These are phyloP conservation scores for Podila clonocystis DNA, from an alignment of 192 early-diverging fungal genomes.

Conservation along the genomic window DNA sequence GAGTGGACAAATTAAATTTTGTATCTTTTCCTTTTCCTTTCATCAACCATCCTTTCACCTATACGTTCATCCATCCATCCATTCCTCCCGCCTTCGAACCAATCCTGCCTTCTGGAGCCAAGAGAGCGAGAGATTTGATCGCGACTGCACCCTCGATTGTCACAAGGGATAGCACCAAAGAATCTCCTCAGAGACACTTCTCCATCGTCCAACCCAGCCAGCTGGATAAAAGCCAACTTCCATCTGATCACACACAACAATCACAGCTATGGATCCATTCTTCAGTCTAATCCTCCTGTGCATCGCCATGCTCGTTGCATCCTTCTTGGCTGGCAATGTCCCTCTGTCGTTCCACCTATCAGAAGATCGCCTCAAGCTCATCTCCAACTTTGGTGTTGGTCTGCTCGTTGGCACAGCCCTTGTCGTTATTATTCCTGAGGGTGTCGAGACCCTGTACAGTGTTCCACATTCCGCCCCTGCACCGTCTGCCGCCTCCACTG, in stretches of 20 bases:
- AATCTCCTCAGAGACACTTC: too few species aligned
- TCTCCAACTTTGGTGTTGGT: slow-evolving; percentile 89
- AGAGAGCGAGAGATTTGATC: too few species aligned
- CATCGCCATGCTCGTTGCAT: slow-evolving; percentile 84
- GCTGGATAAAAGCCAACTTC: not conserved
- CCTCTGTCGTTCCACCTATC: slow-evolving; percentile 86
- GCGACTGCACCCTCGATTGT: too few species aligned
- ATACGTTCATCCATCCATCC: not conserved
- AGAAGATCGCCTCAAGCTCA: slow-evolving; percentile 72
- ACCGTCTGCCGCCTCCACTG: not conserved
- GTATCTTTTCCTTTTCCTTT: not conserved
- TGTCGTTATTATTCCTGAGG: slow-evolving; percentile 95
- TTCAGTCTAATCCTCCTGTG: slow-evolving; percentile 72
- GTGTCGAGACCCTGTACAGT: slow-evolving; percentile 86
- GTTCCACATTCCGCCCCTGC: slow-evolving; percentile 12
- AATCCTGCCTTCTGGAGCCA: not conserved
- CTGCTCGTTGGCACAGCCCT: slow-evolving; percentile 92
- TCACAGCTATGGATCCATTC: slow-evolving; percentile 58
- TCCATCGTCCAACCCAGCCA: not conserved
- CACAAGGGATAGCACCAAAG: too few species aligned
- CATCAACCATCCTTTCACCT: not conserved
- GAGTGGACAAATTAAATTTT: too few species aligned
- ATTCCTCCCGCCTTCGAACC: not conserved
- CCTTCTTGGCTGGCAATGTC: slow-evolving; percentile 87
- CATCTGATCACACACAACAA: not conserved